Percentiles rank a stretch among this genome's conserved stretches.
Evolutionary conservation across 176 grass and related monocot genomes (phyloP).

Genomic region (Zizania latifolia): DNA sequence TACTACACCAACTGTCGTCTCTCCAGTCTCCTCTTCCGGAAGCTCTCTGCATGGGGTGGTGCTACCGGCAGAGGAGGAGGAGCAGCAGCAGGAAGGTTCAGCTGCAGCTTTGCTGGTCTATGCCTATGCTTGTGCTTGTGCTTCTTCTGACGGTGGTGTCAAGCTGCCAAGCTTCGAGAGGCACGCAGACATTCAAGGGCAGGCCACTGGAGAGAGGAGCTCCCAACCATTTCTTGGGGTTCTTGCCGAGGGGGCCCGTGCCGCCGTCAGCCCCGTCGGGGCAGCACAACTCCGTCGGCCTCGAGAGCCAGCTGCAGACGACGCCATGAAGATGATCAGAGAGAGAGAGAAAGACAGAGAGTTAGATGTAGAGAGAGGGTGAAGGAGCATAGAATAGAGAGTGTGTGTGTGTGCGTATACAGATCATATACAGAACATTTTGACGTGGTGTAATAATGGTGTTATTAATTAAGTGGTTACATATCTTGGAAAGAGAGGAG

Average conservation of each 20-base stretch:
- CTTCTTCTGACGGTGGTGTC: constrained; percentile 11
- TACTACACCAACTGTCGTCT: constrained; percentile 9
- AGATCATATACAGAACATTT: background rate
- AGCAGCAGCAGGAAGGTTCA: background rate
- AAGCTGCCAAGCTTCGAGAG: constrained; percentile 58
- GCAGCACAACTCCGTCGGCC: constrained; percentile 82
- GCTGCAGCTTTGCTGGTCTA: constrained; percentile 5
- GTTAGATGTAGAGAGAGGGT: background rate
- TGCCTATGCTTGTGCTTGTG: constrained; percentile 27
- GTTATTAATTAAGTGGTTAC: background rate
- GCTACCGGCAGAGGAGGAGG: constrained; percentile 4
- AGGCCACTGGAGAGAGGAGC: constrained; percentile 42
- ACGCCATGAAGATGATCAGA: constrained; percentile 12
- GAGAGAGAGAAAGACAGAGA: too few relatives aligned
- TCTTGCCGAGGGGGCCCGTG: constrained; percentile 50
- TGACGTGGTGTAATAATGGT: background rate
- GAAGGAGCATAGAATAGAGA: background rate
- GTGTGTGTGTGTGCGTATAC: background rate
- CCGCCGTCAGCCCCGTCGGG: constrained; percentile 66
- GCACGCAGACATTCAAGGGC: constrained; percentile 48
- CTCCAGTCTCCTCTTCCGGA: background rate
- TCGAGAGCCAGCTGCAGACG: constrained; percentile 35
- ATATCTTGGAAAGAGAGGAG: background rate
- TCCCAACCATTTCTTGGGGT: constrained; percentile 48
- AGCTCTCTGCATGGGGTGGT: background rate